phyloP scores from a whole-genome alignment of 2,329 filamentous ascomycete species.

The Aspergillus uvarum region DNA sequence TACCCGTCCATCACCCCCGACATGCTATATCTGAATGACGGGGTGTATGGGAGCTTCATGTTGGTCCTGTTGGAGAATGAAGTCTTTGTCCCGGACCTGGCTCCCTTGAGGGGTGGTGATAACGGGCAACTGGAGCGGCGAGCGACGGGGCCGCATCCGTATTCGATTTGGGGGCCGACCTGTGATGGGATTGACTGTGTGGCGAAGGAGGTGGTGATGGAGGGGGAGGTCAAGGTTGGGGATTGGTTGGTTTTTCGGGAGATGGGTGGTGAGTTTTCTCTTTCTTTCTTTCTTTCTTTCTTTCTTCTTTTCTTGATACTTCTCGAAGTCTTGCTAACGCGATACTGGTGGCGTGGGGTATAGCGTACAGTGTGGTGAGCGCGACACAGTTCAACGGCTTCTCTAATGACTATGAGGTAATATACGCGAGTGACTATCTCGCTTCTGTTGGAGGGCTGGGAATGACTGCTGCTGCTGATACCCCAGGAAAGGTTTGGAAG shows the following conservation, averaged over 20 bases:
- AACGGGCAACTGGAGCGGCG: not conserved
- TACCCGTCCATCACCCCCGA: conserved; percentile 5
- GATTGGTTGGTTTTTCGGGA: conserved; percentile 31
- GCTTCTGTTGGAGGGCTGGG: too few species aligned
- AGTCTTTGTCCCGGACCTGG: not conserved
- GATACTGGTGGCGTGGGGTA: too few species aligned
- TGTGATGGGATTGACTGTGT: conserved; percentile 30
- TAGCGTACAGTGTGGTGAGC: conserved; percentile 21
- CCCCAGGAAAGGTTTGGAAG: not conserved
- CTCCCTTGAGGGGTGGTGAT: not conserved
- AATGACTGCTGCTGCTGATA: not conserved
- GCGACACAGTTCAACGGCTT: conserved; percentile 30
- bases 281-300: too few species aligned
- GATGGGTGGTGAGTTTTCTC: conserved; percentile 27
- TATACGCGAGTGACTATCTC: conserved; percentile 12
- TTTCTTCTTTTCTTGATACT: too few species aligned
- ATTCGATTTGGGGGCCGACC: conserved; percentile 32
- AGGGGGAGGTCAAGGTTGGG: conserved; percentile 21
- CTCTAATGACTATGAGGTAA: conserved; percentile 9
- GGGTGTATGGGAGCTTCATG: conserved; percentile 26
- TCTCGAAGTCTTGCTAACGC: too few species aligned
- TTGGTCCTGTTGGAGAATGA: not conserved
- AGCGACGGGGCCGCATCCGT: conserved; percentile 14
- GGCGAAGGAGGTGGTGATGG: conserved; percentile 12
- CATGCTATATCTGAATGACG: conserved; percentile 33